Conservation (phyloP, 108 stramenopile genomes). For the Skeletonema costatum region DNA sequence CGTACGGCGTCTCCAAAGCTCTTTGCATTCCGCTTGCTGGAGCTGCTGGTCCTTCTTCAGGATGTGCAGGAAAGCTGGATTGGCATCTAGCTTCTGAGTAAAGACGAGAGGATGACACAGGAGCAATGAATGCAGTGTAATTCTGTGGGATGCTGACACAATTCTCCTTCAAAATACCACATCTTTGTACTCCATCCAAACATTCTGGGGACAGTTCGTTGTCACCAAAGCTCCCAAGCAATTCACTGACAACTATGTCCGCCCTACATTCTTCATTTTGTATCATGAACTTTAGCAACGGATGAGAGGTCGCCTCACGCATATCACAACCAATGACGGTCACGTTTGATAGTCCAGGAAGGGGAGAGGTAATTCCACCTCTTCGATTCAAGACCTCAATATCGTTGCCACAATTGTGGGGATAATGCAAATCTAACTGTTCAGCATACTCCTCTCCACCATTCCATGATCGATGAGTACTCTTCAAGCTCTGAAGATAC, state of each 20-base stretch:
- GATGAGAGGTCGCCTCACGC: slow-evolving; percentile 63
- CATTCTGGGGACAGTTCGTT: slow-evolving; percentile 99
- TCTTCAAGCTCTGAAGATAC: slow-evolving; percentile 84
- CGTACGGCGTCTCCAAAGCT: slow-evolving; percentile 96
- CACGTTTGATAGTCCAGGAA: slow-evolving; percentile 55
- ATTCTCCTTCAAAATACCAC: slow-evolving; percentile 70
- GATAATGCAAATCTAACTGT: neutral
- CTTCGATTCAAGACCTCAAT: neutral
- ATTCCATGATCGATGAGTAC: slow-evolving; percentile 68
- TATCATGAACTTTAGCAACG: slow-evolving; percentile 38
- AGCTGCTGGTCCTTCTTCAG: slow-evolving; percentile 53
- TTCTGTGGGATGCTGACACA: slow-evolving; percentile 76
- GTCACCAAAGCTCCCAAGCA: slow-evolving; percentile 97
- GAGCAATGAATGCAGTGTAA: slow-evolving; percentile 92
- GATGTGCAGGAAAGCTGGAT: slow-evolving; percentile 44
- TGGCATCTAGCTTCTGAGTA: slow-evolving; percentile 84
- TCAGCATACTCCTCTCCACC: slow-evolving; percentile 28
- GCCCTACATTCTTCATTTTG: slow-evolving; percentile 40
- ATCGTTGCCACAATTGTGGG: neutral
- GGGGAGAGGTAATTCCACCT: neutral
- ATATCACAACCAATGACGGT: slow-evolving; percentile 93
- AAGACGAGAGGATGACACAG: slow-evolving; percentile 88
- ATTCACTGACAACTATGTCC: slow-evolving; percentile 95
- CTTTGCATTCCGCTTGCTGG: slow-evolving; percentile 65
- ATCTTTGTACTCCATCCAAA: slow-evolving; percentile 88